Percentiles rank a stretch among this genome's conserved stretches.
Evolutionary conservation across 1,139 yeast genomes (phyloP).

Genomic region (Magnusiomyces ingens): DNA sequence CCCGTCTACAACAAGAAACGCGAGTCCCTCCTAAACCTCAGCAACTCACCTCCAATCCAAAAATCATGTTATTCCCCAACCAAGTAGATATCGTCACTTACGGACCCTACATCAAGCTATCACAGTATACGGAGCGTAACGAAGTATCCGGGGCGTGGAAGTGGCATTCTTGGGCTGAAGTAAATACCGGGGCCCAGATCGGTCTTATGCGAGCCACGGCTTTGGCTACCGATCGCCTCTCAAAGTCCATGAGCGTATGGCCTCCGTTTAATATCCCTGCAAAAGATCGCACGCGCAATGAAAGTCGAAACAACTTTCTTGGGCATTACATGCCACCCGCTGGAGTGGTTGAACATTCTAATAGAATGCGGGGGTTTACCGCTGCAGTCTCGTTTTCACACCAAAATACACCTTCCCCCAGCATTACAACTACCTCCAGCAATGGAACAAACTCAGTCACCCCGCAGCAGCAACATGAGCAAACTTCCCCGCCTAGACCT

Average conservation of each 20-base stretch:
- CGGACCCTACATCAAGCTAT: conserved; percentile 12
- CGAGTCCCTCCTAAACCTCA: not conserved
- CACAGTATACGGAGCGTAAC: conserved; percentile 7
- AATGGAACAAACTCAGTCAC: not conserved
- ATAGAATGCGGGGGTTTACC: conserved; percentile 8
- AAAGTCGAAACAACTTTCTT: conserved; percentile 20
- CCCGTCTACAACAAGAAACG: no score
- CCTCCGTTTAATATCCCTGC: conserved; percentile 23
- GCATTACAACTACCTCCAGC: not conserved
- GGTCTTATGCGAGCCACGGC: conserved; percentile 20
- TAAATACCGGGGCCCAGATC: conserved; percentile 10
- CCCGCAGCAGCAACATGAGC: not conserved
- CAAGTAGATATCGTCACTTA: conserved; percentile 1
- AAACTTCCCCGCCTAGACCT: not conserved
- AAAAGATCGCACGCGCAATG: conserved; percentile 21
- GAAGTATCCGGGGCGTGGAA: conserved; percentile 14
- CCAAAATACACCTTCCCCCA: no score
- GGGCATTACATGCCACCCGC: conserved; percentile 18
- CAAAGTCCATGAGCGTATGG: conserved; percentile 24
- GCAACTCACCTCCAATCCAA: conserved; percentile 3
- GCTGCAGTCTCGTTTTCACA: not conserved
- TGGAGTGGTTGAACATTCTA: not conserved
- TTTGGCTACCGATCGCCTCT: conserved; percentile 16
- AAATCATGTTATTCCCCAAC: not conserved
- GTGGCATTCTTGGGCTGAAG: conserved; percentile 4